phyloP scores from a whole-genome alignment of 106 monocot species.

The Platanthera guangdongensis region DNA sequence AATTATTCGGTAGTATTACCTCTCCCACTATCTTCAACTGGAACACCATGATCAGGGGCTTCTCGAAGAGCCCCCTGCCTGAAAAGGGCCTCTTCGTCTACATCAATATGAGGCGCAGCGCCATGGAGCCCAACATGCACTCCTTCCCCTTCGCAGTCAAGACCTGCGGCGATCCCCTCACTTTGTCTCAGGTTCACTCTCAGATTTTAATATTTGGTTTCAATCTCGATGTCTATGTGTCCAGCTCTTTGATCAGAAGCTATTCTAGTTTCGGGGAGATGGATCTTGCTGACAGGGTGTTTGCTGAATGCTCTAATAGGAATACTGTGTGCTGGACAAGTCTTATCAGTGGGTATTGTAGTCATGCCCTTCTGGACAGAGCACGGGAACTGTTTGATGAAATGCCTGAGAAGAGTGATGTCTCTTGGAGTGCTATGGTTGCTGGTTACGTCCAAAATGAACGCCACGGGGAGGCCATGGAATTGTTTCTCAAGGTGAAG shows the following conservation, averaged over 20 bases:
- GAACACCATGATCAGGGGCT: slow-evolving; percentile 26
- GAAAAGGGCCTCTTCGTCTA: slow-evolving; percentile 17
- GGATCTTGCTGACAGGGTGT: slow-evolving; percentile 22
- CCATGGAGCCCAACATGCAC: slow-evolving; percentile 24
- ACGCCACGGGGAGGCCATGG: slow-evolving; percentile 8
- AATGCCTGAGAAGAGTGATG: slow-evolving; percentile 31
- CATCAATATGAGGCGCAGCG: slow-evolving; percentile 9
- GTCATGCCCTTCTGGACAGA: slow-evolving; percentile 2
- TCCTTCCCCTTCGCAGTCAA: slow-evolving; percentile 41
- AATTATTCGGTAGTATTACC: slow-evolving; percentile 14
- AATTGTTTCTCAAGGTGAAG: slow-evolving; percentile 21
- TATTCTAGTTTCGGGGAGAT: slow-evolving; percentile 15
- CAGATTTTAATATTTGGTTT: slow-evolving; percentile 25
- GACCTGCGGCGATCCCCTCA: slow-evolving; percentile 1
- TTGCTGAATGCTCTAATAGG: slow-evolving; percentile 23
- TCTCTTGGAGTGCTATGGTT: slow-evolving; percentile 40
- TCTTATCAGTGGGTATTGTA: slow-evolving; percentile 24
- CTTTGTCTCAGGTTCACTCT: slow-evolving; percentile 23
- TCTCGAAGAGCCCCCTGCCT: slow-evolving; percentile 9
- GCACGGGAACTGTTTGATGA: slow-evolving; percentile 22
- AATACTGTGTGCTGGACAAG: slow-evolving; percentile 37
- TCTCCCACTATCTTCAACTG: slow-evolving; percentile 21
- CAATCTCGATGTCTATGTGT: slow-evolving; percentile 8
- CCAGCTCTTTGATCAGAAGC: slow-evolving; percentile 28
- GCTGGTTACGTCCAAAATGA: slow-evolving; percentile 27